Base-by-base conservation (phyloP, 2,329 filamentous ascomycete species). In the Pseudopithomyces maydicus region DNA sequence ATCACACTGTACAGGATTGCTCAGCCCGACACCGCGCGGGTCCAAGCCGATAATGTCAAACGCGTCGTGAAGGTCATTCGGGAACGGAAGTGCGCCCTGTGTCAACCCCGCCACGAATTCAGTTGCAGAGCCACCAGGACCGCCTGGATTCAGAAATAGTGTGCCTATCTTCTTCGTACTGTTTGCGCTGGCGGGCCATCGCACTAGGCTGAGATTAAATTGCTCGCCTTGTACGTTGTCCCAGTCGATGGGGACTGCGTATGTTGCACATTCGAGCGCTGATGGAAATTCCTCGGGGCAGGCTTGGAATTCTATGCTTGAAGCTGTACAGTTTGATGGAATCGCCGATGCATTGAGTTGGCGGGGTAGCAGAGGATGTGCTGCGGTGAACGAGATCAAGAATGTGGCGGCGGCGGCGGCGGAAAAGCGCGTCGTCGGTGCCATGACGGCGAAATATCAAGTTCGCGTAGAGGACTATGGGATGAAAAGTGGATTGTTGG, bases 21-120 rank as follows among this genome's bases (percentile, higher is more conserved):
- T 80, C 41, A 73, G 51, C 2, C 77, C 78, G 33, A 78, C 72
- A 11, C 79, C 79, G 6, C 79, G 73, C 1, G 78, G 78, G 55
- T 80, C 79, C 1, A 78, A 64, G 1, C 76, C 78, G 42, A 81
- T 73, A n/a, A 80, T 64, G 58, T 80, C 79, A 64, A 78, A 80
- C 14, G 65, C 52, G 47, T 68, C 69, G 17, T 72, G 29, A 3
- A 59, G 11, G 15, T 33, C 41, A 1, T 35, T 8, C 10, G 38
- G 39, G 12, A 44, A 14, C 7, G 20, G 32, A 10, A 46, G 14
- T 14, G 22, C 33, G 15, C 53, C 29, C 8, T 19, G 53, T 6
- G 63, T 52, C 6, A 56, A 47, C 7, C 26, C 20, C 3, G 67
- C 60, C 17, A 75, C 55, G 5, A 64, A 43, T 6, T 41, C 54